Evolutionary conservation across 169 alveolate species (phyloP), one percentile per base, ranked within the genome.

Genomic region (Eimeria praecox): DNA sequence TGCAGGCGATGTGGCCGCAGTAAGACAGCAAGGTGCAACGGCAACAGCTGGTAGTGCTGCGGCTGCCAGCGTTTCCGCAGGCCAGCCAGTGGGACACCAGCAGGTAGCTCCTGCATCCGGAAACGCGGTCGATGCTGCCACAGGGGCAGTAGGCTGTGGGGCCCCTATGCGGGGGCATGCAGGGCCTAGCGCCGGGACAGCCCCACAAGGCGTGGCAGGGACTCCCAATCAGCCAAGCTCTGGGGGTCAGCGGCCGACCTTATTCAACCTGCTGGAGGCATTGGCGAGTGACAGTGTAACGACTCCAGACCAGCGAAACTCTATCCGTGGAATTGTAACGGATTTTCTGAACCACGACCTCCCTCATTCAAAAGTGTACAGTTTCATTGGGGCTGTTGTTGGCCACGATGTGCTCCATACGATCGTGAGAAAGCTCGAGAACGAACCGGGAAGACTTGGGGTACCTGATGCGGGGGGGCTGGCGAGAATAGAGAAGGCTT

Each of bases 261-360:
- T 98, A n/a, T 97, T 98, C 80, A 97, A 97, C 73, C 89, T 98
- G 96, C 96, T 98, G 49, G 98, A 97, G 89, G 98, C 97, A 46
- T 86, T 98, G 83, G 98, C 99, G 62, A 98, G 97, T 78, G 98
- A 98, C 78, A 97, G 97, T 69, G 96, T 98, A 54, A 98, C 99
- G 2, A 98, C 99, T 6, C 98, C 98, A 14, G 98, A 98, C 78
- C 99, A 98, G 97, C 94, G 99, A n/a, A 98, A 97, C 91, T 97
- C 98, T 95, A 98, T 98, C 56, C 95, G 99, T 46, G 99, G 98
- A 35, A 96, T 97, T 30, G 98, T 98, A 2, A 97, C 99, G 12
- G 98, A 97, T 92, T 98, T 98, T 82, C 96, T 98, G 77, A 97
- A 97, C 95, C 98, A 98, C 93, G 98, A 98, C 92, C 96, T 98